A percentile compares a stretch with the other conserved stretches of the same genome.
These are phyloP conservation scores for Malassezia psittaci DNA, from an alignment of 1,284 basidiomycete genomes.

Conservation along the genomic window DNA sequence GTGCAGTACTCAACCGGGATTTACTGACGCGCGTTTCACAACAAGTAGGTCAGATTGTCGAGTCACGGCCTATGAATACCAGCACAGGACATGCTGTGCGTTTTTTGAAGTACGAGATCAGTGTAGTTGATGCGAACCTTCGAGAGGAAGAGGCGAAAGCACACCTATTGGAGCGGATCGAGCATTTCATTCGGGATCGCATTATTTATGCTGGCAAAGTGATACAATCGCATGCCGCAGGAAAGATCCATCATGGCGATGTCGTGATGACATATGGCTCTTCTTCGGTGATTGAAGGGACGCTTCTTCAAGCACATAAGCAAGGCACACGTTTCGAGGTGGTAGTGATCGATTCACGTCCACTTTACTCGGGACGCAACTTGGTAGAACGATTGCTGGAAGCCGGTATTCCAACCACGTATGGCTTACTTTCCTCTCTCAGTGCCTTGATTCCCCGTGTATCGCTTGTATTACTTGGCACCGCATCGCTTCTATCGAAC, in stretches of 20 bases:
- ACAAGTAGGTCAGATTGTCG: slow-evolving; percentile 78
- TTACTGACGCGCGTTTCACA: slow-evolving; percentile 48
- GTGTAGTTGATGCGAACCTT: slow-evolving; percentile 76
- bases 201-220: slow-evolving; percentile 88
- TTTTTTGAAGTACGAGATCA: slow-evolving; percentile 92
- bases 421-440: slow-evolving; percentile 78
- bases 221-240: slow-evolving; percentile 69
- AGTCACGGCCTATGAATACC: slow-evolving; percentile 80
- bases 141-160: slow-evolving; percentile 93
- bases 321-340: slow-evolving; percentile 67
- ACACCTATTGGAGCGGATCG: slow-evolving; percentile 71
- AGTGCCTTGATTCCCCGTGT: slow-evolving; percentile 68
- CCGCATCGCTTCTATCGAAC: slow-evolving; percentile 85
- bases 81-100: slow-evolving; percentile 89
- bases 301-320: slow-evolving; percentile 61
- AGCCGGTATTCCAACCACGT: slow-evolving; percentile 74
- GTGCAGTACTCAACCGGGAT: slow-evolving; percentile 42
- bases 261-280: slow-evolving; percentile 85
- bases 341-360: slow-evolving; percentile 85
- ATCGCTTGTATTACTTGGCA: slow-evolving; percentile 77
- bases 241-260: slow-evolving; percentile 88
- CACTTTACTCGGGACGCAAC: slow-evolving; percentile 71
- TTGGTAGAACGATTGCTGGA: slow-evolving; percentile 64
- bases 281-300: slow-evolving; percentile 88
- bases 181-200: slow-evolving; percentile 83